Evolutionary conservation across 441 rosid genomes (phyloP), one percentile per base, ranked within the genome.

Genomic region (Theobroma grandiflorum): DNA sequence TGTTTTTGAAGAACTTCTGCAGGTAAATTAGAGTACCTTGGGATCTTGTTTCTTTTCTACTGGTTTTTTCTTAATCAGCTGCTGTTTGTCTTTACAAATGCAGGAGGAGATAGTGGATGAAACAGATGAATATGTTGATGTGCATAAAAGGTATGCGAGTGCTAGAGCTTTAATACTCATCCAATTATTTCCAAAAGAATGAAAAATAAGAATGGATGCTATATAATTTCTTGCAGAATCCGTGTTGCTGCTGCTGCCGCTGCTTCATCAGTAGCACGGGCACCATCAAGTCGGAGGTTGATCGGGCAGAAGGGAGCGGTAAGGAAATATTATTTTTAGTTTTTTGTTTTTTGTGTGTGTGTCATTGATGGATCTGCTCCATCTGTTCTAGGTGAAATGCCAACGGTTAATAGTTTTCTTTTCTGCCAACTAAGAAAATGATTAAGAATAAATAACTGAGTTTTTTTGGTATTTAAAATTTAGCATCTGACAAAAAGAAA

Each of bases 211-310:
- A 9, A 71, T 61, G 37, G 55, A 26, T 76, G 22, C 14, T 70
- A 15, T 72, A 55, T 59, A 2, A 31, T 63, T 15, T 82, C 5
- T 74, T 86, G 86, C 89, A 97, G 99, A 87, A 97, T 97, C 78
- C 97, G 98, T 53, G 99, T 97, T 52, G 99, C 97, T 43, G 99
- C 99, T 16, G 99, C 99, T 10, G 99, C 99, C 0, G 99, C 98
- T 69, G 99, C 98, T 70, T 96, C 99, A 57, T 94, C 91, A 15
- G 91, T 94, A 82, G 99, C 98, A 1, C 85, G 99, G 74, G 90
- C 93, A 80, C 99, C 99, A 63, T 95, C 99, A 86, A 87, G 87
- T 78, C 84, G 99, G 82, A 90, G 94, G 84, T 74, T 97, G 64
- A 88, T 83, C 70, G 85, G 83, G 61, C 91, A 90, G 72, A 96